Conservation (phyloP, 1,284 basidiomycete genomes). For the Anthracocystis walkeri region DNA sequence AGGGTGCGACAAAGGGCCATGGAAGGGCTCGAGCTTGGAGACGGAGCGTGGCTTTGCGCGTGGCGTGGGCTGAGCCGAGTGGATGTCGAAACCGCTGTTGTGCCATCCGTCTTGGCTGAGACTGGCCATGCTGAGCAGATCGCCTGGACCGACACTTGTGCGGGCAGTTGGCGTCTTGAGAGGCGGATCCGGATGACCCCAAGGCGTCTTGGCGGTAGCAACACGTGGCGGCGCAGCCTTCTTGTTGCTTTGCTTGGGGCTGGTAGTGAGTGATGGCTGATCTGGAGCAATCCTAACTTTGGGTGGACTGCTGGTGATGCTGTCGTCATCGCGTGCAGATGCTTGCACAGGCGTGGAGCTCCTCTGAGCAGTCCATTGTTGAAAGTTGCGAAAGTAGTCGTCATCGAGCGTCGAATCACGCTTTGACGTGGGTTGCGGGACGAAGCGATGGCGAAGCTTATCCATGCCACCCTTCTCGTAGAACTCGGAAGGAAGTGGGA, state of each 20-base stretch:
- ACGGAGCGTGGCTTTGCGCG: conserved; percentile 38
- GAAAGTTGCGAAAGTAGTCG: conserved; percentile 55
- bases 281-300: conserved; percentile 31
- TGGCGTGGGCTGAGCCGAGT: conserved; percentile 47
- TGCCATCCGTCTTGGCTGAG: conserved; percentile 44
- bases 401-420: conserved; percentile 44
- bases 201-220: conserved; percentile 49
- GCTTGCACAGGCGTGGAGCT: conserved; percentile 42
- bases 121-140: conserved; percentile 72
- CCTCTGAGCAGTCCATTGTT: conserved; percentile 43
- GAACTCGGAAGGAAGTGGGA: conserved; percentile 89
- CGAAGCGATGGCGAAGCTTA: conserved; percentile 83
- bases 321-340: neutral
- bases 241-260: conserved; percentile 25
- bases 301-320: conserved; percentile 16
- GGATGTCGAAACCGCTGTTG: conserved; percentile 29
- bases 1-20: conserved; percentile 37
- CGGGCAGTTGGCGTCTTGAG: conserved; percentile 59
- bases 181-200: conserved; percentile 62
- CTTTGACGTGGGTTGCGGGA: conserved; percentile 49
- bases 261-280: conserved; percentile 6
- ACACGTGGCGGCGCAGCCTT: conserved; percentile 12
- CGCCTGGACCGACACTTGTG: conserved; percentile 71
- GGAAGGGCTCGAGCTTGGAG: conserved; percentile 46
- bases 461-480: conserved; percentile 94